phyloP scores from a whole-genome alignment of 164 flowering plant species.

The Santalum album region DNA sequence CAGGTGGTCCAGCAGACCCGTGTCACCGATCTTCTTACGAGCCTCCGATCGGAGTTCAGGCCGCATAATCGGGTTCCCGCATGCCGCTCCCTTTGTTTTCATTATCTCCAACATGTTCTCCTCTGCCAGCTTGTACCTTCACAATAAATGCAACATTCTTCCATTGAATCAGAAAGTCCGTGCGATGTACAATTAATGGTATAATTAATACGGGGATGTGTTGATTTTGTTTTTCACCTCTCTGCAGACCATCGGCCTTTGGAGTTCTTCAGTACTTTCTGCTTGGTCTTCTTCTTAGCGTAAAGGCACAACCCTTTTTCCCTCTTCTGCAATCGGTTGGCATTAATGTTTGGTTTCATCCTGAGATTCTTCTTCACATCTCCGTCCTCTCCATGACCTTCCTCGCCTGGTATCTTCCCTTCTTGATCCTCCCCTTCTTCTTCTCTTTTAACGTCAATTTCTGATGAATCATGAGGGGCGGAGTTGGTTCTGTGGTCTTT shows the following conservation, averaged over 20 bases:
- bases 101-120: conserved; percentile 53
- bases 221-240: conserved; percentile 29
- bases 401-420: conserved; percentile 3
- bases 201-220: too few relatives aligned
- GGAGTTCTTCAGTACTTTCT: conserved; percentile 20
- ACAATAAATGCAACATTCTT: neutral
- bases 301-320: too few relatives aligned
- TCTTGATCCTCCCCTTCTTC: conserved; percentile 8
- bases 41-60: conserved; percentile 62
- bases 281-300: conserved; percentile 3
- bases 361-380: too few relatives aligned
- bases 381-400: conserved; percentile 1
- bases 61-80: conserved; percentile 56
- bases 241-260: conserved; percentile 74
- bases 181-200: too few relatives aligned
- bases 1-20: conserved; percentile 83
- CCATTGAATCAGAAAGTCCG: too few relatives aligned
- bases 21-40: conserved; percentile 79
- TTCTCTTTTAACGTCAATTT: neutral
- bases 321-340: too few relatives aligned
- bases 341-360: neutral
- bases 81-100: conserved; percentile 55
- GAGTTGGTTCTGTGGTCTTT: conserved; percentile 2
- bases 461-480: too few relatives aligned
- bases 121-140: conserved; percentile 72